A percentile compares a stretch with the other conserved stretches of the same genome.
phyloP scores from a whole-genome alignment of 2,329 filamentous ascomycete species.

The Monosporascus cannonballus region DNA sequence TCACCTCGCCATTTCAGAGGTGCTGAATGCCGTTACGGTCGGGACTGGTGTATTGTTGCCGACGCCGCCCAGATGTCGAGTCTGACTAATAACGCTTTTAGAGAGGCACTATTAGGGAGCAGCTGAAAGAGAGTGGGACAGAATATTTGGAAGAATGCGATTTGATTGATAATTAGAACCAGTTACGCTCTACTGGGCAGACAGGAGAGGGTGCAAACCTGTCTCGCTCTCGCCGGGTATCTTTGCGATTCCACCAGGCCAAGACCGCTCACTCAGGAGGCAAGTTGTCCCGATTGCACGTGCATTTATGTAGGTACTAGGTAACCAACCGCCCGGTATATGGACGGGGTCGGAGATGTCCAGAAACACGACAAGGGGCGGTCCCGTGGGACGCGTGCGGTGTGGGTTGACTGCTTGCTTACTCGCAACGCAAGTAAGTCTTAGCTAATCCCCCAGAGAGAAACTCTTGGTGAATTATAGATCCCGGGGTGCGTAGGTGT shows the following conservation, averaged over 20 bases:
- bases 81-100: no score
- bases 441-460: neutral
- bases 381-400: no score
- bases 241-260: conserved; percentile 10
- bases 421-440: neutral
- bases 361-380: neutral
- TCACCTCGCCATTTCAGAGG: neutral
- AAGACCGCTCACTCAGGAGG: no score
- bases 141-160: neutral
- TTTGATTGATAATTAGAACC: neutral
- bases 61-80: no score
- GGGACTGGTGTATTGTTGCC: neutral
- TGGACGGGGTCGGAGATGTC: neutral
- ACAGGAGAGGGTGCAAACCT: neutral
- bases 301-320: neutral
- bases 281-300: neutral
- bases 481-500: neutral
- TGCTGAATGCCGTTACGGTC: neutral
- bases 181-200: neutral
- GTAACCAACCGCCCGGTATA: neutral
- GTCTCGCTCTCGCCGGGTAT: conserved; percentile 11
- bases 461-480: neutral
- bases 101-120: no score
- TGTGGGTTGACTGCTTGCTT: no score
- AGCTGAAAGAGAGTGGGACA: neutral